A percentile compares a stretch with the other conserved stretches of the same genome.
Evolutionary conservation across 805 yeast genomes (phyloP).

Genomic region (Ogataea nitratoaversa): DNA sequence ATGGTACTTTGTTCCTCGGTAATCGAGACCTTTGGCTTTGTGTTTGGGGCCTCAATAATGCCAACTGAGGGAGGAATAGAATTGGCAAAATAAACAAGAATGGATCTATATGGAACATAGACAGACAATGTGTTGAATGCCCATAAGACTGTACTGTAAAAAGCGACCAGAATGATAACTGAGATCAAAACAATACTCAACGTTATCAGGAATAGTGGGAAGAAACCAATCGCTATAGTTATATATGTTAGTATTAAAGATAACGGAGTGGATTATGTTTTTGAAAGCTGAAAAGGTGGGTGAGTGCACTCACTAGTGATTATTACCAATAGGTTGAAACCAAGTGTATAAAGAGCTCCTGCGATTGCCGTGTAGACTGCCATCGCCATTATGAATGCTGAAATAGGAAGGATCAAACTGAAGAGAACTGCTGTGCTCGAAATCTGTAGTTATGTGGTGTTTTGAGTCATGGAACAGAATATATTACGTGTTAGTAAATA

Average conservation of each 20-base stretch:
- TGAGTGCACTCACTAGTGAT: slow-evolving; percentile 13
- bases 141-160: slow-evolving; percentile 8
- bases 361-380: slow-evolving; percentile 12
- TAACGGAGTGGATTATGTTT: too few relatives aligned
- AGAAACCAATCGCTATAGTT: slow-evolving; percentile 20
- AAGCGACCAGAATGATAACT: slow-evolving; percentile 7
- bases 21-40: neutral
- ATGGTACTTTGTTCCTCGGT: too few relatives aligned
- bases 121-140: slow-evolving; percentile 6
- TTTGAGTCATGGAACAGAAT: neutral
- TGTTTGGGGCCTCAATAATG: slow-evolving; percentile 14
- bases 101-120: slow-evolving; percentile 15
- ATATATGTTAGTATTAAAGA: slow-evolving; percentile 3
- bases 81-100: slow-evolving; percentile 26
- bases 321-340: slow-evolving; percentile 10
- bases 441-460: slow-evolving; percentile 1
- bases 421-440: slow-evolving; percentile 9
- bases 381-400: slow-evolving; percentile 12
- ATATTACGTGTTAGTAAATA: neutral
- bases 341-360: slow-evolving; percentile 16
- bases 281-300: too few relatives aligned
- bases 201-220: slow-evolving; percentile 20
- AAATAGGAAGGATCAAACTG: slow-evolving; percentile 15
- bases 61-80: slow-evolving; percentile 33
- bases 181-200: slow-evolving; percentile 14